Evolutionary conservation across 768 basidiomycete species (phyloP), one percentile per base, ranked within the genome.

Genomic region (Megacollybia marginata): DNA sequence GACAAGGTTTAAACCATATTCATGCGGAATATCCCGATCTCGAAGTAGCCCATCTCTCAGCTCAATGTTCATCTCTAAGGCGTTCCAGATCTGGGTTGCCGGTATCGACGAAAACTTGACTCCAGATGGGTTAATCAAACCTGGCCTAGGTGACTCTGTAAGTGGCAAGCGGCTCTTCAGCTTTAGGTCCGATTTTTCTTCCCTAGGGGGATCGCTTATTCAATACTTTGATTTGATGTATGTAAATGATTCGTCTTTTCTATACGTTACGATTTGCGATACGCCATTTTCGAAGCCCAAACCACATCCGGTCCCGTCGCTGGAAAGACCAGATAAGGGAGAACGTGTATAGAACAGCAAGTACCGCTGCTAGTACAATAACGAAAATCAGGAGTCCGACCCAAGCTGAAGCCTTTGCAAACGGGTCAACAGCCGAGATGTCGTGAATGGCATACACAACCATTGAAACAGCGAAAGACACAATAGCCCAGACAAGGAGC

Each of bases 81-180:
- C 19, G 16, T 43, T 10, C n/a, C n/a, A 94, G 92, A 84, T 95
- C 38, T 95, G 88, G 86, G 83, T 81, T 36, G 90, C 88, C 16
- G 88, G 82, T 1, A 77, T 94, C 10, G 93, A 96, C 60, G 66
- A 82, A 6, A 61, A 72, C 1, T 63, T 98, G 53, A 93, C 89
- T 0, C 42, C 54, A 0, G 76, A 88, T 15, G 95, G 94, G 7
- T 71, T 92, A 54, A 87, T 98, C 52, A 76, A 69, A n/a, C 94
- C 94, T 9, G 94, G 94, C 16, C 74, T 95, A 42, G 94, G 94
- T 5, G 94, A 96, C 65, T 82, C 89, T 20, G 91, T 90, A 59
- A 62, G 87, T 74, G 47, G 28, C 16, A 31, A 44, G 55, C 40
- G 35, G 34, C 11, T 32, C 19, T 32, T 1, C 13, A 8, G 36